Percentiles rank a stretch among this genome's conserved stretches.
Conservation (phyloP, 345 rosid species). For the Toxicodendron radicans region DNA sequence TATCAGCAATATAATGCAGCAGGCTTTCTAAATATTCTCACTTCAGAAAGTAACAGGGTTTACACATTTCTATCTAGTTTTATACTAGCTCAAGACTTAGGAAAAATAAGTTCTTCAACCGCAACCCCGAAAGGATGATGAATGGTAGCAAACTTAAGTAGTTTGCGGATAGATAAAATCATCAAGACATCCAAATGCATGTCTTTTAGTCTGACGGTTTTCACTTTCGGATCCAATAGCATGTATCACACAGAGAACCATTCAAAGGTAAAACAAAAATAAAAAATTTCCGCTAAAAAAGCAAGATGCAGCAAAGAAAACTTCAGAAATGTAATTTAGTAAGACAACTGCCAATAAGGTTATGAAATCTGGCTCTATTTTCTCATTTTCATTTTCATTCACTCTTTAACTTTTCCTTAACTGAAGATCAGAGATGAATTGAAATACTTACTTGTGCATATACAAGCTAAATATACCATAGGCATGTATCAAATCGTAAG, state of each 20-base stretch:
- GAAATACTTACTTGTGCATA: slow-evolving; percentile 55
- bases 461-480: slow-evolving; percentile 60
- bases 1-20: too few relatives aligned
- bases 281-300: background rate
- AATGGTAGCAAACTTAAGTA: too few relatives aligned
- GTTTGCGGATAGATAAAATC: background rate
- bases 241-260: background rate
- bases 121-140: too few relatives aligned
- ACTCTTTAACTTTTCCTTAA: background rate
- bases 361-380: background rate
- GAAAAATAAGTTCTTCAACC: too few relatives aligned
- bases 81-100: too few relatives aligned
- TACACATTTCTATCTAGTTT: too few relatives aligned
- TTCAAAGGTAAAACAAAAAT: background rate
- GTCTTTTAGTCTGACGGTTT: too few relatives aligned
- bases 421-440: background rate
- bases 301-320: background rate
- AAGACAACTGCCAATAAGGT: background rate
- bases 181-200: background rate
- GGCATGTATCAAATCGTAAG: slow-evolving; percentile 64
- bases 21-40: too few relatives aligned
- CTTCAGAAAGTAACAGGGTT: too few relatives aligned
- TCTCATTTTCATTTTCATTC: background rate
- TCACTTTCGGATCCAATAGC: background rate
- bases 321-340: too few relatives aligned